phyloP scores from a whole-genome alignment of 345 rosid genomes.

The Hevea brasiliensis region DNA sequence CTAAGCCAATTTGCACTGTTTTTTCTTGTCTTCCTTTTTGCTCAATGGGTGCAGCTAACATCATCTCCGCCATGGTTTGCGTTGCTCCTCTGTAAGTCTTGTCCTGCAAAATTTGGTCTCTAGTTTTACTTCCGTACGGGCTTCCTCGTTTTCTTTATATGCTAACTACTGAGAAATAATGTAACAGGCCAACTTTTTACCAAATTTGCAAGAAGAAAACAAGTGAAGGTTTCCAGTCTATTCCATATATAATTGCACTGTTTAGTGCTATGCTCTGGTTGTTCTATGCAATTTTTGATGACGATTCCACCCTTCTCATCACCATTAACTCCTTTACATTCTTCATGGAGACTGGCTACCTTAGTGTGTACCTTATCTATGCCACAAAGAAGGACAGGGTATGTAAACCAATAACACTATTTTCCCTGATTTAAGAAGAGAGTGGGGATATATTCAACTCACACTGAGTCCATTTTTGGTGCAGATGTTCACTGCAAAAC shows the following conservation, averaged over 20 bases:
- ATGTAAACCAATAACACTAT: background rate
- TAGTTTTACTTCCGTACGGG: no score
- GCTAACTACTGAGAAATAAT: background rate
- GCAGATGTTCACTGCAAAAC: slow-evolving; percentile 56
- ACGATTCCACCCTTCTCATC: slow-evolving; percentile 25
- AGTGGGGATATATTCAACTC: background rate
- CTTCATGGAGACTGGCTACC: slow-evolving; percentile 24
- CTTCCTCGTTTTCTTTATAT: background rate
- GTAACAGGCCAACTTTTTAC: slow-evolving; percentile 30
- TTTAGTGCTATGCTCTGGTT: slow-evolving; percentile 40
- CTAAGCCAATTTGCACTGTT: background rate
- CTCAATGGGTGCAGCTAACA: slow-evolving; percentile 14
- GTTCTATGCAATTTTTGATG: slow-evolving; percentile 29
- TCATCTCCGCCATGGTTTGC: slow-evolving; percentile 31
- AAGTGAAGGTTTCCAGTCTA: slow-evolving; percentile 32
- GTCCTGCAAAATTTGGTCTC: background rate
- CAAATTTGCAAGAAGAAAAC: slow-evolving; percentile 35
- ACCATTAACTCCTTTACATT: slow-evolving; percentile 33
- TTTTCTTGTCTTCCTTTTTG: background rate
- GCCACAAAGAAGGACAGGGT: slow-evolving; percentile 28
- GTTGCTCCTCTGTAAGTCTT: slow-evolving; percentile 28
- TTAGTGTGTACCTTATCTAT: slow-evolving; percentile 22
- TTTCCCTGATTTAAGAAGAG: background rate
- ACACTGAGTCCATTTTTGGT: background rate
- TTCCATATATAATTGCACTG: slow-evolving; percentile 33